Percentiles rank a stretch among this genome's conserved stretches.
phyloP scores from a whole-genome alignment of 1,284 basidiomycete species.

The Moniliella sp. region DNA sequence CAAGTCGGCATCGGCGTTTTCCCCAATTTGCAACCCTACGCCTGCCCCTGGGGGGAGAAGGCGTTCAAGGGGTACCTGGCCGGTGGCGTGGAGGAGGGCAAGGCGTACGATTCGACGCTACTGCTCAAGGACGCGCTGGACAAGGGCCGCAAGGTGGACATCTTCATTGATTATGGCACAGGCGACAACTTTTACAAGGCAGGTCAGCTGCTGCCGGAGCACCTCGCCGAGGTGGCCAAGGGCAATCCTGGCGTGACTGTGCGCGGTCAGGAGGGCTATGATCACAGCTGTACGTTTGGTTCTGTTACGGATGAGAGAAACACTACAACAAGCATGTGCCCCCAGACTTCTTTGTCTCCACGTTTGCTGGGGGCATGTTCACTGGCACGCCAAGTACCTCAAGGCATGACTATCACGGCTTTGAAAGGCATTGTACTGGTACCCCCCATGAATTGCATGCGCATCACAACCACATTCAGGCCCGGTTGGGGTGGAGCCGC shows the following conservation, averaged over 20 bases:
- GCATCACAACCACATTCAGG: no score
- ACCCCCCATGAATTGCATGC: no score
- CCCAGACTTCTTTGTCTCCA: constrained; percentile 43
- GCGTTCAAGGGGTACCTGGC: constrained; percentile 70
- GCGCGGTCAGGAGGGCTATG: constrained; percentile 65
- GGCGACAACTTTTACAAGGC: constrained; percentile 67
- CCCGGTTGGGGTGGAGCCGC: no score
- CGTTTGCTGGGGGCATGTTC: constrained; percentile 39
- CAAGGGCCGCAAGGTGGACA: constrained; percentile 19
- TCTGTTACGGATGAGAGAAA: no score
- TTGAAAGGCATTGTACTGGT: no score
- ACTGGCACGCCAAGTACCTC: constrained; percentile 26
- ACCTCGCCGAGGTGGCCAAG: constrained; percentile 56
- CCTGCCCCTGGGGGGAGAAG: constrained; percentile 72
- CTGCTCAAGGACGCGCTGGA: constrained; percentile 48
- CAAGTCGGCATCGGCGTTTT: constrained; percentile 74
- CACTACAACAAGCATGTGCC: no score
- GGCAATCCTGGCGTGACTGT: constrained; percentile 55
- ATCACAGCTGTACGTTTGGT: constrained; percentile 47
- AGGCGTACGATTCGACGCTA: constrained; percentile 63
- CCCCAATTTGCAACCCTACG: constrained; percentile 73
- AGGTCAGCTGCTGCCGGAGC: constrained; percentile 66
- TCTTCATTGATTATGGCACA: constrained; percentile 40
- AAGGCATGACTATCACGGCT: no score
- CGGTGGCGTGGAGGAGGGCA: constrained; percentile 51